phyloP scores from a whole-genome alignment of 345 rosid genomes.

The Odontarrhena argentea region DNA sequence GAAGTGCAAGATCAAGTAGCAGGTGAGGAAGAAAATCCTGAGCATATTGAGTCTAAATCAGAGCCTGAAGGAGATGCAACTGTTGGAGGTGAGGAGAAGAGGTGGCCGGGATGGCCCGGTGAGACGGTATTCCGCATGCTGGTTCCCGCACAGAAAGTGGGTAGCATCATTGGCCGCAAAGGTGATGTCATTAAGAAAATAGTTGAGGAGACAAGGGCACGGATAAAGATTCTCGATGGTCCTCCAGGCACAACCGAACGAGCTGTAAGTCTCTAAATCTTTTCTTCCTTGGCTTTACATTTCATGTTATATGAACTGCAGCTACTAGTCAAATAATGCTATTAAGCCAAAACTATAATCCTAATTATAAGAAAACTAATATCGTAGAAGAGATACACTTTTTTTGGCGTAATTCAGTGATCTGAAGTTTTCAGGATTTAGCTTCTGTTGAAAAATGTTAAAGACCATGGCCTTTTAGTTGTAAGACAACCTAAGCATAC shows the following conservation, averaged over 20 bases:
- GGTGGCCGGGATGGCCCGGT: constrained; percentile 99
- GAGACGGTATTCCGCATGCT: constrained; percentile 97
- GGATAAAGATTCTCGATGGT: constrained; percentile 97
- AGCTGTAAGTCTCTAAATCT: constrained; percentile 73
- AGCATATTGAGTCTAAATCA: constrained; percentile 41
- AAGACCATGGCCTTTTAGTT: constrained; percentile 1
- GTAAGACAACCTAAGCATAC: constrained; percentile 1
- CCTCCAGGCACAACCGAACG: constrained; percentile 99
- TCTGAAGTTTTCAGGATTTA: constrained; percentile 5
- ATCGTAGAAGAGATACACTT: constrained; percentile 16
- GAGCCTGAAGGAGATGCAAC: constrained; percentile 44
- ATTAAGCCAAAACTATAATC: constrained; percentile 16
- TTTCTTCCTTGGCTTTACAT: constrained; percentile 26
- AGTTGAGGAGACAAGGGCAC: constrained; percentile 97
- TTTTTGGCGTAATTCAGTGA: not conserved
- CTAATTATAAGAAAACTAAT: constrained; percentile 12
- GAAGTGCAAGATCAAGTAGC: constrained; percentile 38
- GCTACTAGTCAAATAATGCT: constrained; percentile 15
- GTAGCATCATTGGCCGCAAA: constrained; percentile 97
- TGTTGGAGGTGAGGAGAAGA: constrained; percentile 66
- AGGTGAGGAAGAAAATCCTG: constrained; percentile 44
- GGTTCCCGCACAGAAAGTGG: constrained; percentile 98
- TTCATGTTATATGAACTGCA: constrained; percentile 22
- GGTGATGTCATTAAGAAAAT: constrained; percentile 97
- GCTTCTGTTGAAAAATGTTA: constrained; percentile 16